Evolutionary conservation across 2,329 filamentous ascomycete genomes (phyloP).

Genomic region (Aspergillus novoparasiticus): DNA sequence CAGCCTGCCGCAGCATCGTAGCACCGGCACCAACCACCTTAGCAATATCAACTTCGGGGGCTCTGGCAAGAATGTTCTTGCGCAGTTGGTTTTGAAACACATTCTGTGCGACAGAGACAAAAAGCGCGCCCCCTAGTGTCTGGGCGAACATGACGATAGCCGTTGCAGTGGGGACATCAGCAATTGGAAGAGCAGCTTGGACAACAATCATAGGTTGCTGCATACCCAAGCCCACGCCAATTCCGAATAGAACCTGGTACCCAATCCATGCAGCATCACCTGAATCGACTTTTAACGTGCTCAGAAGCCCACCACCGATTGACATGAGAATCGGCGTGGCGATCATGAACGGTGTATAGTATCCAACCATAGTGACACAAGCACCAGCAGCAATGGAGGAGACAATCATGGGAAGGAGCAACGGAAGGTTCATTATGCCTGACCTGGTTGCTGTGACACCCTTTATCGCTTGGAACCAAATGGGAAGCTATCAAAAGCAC

Average conservation of each 20-base stretch:
- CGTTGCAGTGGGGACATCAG: slow-evolving; percentile 39
- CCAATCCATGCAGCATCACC: slow-evolving; percentile 40
- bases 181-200: slow-evolving; percentile 35
- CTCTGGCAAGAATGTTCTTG: slow-evolving; percentile 25
- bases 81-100: slow-evolving; percentile 41
- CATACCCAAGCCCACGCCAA: slow-evolving; percentile 40
- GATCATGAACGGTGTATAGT: slow-evolving; percentile 46
- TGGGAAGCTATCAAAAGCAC: slow-evolving; percentile 38
- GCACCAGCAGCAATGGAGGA: slow-evolving; percentile 35
- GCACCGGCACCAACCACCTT: slow-evolving; percentile 39
- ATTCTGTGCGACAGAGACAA: slow-evolving; percentile 36
- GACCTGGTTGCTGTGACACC: slow-evolving; percentile 36
- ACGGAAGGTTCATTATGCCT: slow-evolving; percentile 42
- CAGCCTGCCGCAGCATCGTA: slow-evolving; percentile 36
- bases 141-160: slow-evolving; percentile 41
- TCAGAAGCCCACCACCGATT: slow-evolving; percentile 39
- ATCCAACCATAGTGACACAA: slow-evolving; percentile 36
- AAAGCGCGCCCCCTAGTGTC: slow-evolving; percentile 37
- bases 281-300: slow-evolving; percentile 37
- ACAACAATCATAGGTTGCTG: slow-evolving; percentile 39
- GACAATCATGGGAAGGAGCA: slow-evolving; percentile 35
- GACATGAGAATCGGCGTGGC: slow-evolving; percentile 33
- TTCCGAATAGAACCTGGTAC: slow-evolving; percentile 41
- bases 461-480: slow-evolving; percentile 48
- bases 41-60: slow-evolving; percentile 29